A percentile compares a stretch with the other conserved stretches of the same genome.
Conservation (phyloP, 345 rosid species). For the Brassica cretica region DNA sequence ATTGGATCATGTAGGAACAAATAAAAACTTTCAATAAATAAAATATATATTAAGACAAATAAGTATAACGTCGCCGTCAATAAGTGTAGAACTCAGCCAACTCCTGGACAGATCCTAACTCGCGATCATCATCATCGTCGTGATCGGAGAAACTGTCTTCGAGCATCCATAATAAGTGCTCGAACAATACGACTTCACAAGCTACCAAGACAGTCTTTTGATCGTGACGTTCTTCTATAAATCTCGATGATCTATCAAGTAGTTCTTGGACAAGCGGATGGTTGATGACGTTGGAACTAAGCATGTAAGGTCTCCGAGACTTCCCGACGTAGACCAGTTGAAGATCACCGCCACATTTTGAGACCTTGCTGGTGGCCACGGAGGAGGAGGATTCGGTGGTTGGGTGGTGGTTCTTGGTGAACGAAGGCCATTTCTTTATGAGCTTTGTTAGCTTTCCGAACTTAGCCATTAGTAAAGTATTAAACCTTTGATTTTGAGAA, state of each 20-base stretch:
- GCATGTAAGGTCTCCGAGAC: conserved; percentile 67
- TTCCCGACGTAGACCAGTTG: conserved; percentile 77
- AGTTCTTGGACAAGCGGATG: conserved; percentile 85
- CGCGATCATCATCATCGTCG: not conserved
- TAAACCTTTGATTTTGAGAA: not conserved
- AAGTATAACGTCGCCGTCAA: conserved; percentile 4
- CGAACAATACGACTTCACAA: conserved; percentile 90
- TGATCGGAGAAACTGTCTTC: conserved; percentile 36
- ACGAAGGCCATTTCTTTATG: conserved; percentile 74
- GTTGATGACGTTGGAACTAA: conserved; percentile 48
- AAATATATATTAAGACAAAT: not conserved
- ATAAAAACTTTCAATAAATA: not conserved
- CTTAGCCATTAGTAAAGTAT: conserved; percentile 52
- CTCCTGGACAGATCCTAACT: conserved; percentile 26
- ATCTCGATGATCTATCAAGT: conserved; percentile 54
- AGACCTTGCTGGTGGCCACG: not conserved
- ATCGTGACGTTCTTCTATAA: conserved; percentile 22
- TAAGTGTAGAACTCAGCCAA: conserved; percentile 65
- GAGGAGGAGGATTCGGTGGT: conserved; percentile 8
- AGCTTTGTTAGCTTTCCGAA: conserved; percentile 68
- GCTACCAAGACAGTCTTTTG: conserved; percentile 47
- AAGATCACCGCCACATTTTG: conserved; percentile 30
- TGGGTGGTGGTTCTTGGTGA: conserved; percentile 42
- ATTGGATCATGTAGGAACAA: conserved; percentile 1
- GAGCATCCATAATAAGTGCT: conserved; percentile 94